Conservation (phyloP, 352 stramenopile genomes). For the Phytophthora idaei region DNA sequence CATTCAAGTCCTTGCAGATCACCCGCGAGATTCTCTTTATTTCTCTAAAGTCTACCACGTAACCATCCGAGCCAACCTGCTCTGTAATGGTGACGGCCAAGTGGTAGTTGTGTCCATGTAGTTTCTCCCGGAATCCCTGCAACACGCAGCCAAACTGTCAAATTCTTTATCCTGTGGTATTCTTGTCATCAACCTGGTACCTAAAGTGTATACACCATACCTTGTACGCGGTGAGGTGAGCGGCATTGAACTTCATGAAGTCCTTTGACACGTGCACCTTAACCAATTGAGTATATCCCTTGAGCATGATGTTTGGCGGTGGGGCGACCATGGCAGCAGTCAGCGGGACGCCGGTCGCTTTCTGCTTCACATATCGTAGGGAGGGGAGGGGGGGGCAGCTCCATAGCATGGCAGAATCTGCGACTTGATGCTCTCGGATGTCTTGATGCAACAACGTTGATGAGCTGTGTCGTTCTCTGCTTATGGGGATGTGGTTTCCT, state of each 20-base stretch:
- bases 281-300: conserved; percentile 36
- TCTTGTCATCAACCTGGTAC: not conserved
- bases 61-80: conserved; percentile 91
- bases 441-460: no score
- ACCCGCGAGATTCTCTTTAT: conserved; percentile 94
- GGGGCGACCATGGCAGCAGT: not conserved
- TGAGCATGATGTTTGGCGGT: conserved; percentile 28
- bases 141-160: conserved; percentile 2
- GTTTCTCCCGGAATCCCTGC: conserved; percentile 93
- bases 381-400: not conserved
- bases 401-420: not conserved
- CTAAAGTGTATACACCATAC: conserved; percentile 17
- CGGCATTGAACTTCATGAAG: conserved; percentile 92
- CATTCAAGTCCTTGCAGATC: conserved; percentile 96
- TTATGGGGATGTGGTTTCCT: no score
- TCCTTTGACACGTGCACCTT: conserved; percentile 89
- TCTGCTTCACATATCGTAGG: not conserved
- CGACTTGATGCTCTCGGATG: not conserved
- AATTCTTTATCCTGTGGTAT: not conserved
- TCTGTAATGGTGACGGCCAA: conserved; percentile 91
- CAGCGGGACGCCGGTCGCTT: not conserved
- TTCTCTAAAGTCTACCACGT: conserved; percentile 97
- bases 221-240: conserved; percentile 90
- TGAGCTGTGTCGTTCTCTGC: no score
- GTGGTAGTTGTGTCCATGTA: conserved; percentile 98